Evolutionary conservation across 73 alveolate genomes (phyloP), one percentile per base, ranked within the genome.

Genomic region (Paramecium sexaurelia): DNA sequence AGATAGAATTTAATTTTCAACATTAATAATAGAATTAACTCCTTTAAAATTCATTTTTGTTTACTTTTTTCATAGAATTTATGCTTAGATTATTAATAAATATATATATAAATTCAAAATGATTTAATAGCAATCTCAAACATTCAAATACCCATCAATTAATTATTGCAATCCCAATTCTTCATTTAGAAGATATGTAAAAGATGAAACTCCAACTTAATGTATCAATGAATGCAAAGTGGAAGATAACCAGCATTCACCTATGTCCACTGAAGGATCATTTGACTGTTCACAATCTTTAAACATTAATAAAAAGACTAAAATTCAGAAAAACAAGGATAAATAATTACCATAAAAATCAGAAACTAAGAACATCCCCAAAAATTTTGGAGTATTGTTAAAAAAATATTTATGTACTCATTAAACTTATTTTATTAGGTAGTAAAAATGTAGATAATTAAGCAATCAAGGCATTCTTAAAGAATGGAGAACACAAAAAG

Each of bases 401-500:
- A 78, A 78, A 78, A 78, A 78, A 45, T 78, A 78, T 78, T 78
- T 78, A 45, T 41, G 73, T 45, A 41, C 27, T 78, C 45, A 40
- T 41, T 39, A 13, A 78, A 29, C 6, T 19, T 22, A 13, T 78
- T 17, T 78, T 7, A 10, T 39, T 39, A 78, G 90, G 75, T 45
- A 78, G 45, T 33, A 22, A 43, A 78, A 24, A 78, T 41, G 29
- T 43, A 1, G 68, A 78, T 17, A 78, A 78, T 43, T 43, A n/a
- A 24, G 68, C 90, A 37, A 43, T 78, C 17, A 78, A 45, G 41
- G 73, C 90, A 56, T 78, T 78, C 55, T 39, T 78, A 41, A 78
- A 78, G 73, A 78, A 78, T 78, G 90, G 90, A 29, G 90, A 78
- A 29, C 17, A 78, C 29, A 78, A 78, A 43, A 78, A 78, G 90